A percentile compares a stretch with the other conserved stretches of the same genome.
Evolutionary conservation across 805 yeast genomes (phyloP).

Genomic region (Zygotorulaspora florentina): DNA sequence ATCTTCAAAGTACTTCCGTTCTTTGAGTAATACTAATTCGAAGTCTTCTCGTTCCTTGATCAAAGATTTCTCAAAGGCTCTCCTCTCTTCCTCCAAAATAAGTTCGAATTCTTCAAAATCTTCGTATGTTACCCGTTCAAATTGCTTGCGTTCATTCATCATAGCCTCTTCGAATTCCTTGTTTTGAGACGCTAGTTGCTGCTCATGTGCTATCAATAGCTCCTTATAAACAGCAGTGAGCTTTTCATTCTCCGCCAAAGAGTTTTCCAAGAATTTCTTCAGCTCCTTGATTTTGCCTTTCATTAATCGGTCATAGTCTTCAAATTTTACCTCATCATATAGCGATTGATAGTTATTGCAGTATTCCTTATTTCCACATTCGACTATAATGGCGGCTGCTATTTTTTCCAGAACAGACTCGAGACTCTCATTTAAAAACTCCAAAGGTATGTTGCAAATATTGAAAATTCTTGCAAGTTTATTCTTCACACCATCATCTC

Average conservation of each 20-base stretch:
- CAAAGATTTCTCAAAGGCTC: background rate
- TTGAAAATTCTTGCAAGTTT: slow-evolving; percentile 1
- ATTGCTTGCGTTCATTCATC: background rate
- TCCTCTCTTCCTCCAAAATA: background rate
- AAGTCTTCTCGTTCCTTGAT: background rate
- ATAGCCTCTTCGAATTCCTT: background rate
- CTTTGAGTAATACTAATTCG: background rate
- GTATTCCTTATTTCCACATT: background rate
- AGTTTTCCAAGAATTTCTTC: background rate
- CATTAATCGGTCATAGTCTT: background rate
- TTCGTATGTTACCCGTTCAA: background rate
- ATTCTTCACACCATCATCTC: background rate
- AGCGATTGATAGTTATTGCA: background rate
- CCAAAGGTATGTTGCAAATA: background rate
- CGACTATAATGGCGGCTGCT: background rate
- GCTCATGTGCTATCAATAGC: background rate
- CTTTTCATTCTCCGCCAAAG: background rate
- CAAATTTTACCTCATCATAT: background rate
- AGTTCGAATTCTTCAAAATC: background rate
- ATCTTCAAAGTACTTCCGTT: background rate
- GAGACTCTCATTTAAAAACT: background rate
- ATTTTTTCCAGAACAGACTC: background rate
- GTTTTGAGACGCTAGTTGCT: background rate
- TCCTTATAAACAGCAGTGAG: background rate
- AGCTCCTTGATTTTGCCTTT: background rate